Conservation (phyloP, 495 filamentous ascomycete species). For the Xylaria telfairii region DNA sequence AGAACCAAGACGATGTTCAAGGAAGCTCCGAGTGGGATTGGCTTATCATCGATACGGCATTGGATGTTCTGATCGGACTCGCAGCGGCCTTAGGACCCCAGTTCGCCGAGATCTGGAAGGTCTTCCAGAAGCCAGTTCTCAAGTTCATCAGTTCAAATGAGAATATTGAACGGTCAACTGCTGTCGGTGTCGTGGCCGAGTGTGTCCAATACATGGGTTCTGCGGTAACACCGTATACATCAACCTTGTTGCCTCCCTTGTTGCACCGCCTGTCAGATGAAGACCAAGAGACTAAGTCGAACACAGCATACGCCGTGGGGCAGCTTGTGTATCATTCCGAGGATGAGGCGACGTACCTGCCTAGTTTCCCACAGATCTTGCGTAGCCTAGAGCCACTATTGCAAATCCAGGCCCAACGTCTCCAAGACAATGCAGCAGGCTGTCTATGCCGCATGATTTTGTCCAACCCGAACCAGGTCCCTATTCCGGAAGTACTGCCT, state of each 20-base stretch:
- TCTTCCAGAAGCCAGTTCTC: constrained; percentile 87
- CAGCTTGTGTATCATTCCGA: constrained; percentile 81
- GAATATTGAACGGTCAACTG: constrained; percentile 82
- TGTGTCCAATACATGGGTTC: constrained; percentile 84
- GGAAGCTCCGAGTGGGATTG: constrained; percentile 97
- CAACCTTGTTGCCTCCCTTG: constrained; percentile 76
- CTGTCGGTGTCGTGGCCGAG: constrained; percentile 91
- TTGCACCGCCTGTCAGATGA: constrained; percentile 88
- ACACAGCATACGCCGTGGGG: constrained; percentile 89
- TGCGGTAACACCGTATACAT: constrained; percentile 77
- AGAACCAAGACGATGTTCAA: constrained; percentile 69
- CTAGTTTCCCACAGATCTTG: constrained; percentile 77
- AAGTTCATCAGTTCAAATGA: constrained; percentile 87
- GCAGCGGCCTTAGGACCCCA: constrained; percentile 79
- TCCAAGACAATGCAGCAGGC: constrained; percentile 92
- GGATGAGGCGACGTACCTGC: constrained; percentile 71
- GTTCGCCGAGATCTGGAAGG: constrained; percentile 88
- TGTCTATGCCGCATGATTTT: constrained; percentile 93
- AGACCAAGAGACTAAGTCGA: constrained; percentile 91
- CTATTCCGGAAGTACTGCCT: constrained; percentile 80
- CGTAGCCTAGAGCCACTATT: constrained; percentile 84
- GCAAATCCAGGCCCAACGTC: constrained; percentile 71
- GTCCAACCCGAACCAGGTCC: constrained; percentile 77
- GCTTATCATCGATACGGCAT: constrained; percentile 90
- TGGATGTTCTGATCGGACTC: constrained; percentile 86